A percentile compares a stretch with the other conserved stretches of the same genome.
These are phyloP conservation scores for Clitoria ternatea DNA, from an alignment of 306 rosid genomes.

Conservation along the genomic window DNA sequence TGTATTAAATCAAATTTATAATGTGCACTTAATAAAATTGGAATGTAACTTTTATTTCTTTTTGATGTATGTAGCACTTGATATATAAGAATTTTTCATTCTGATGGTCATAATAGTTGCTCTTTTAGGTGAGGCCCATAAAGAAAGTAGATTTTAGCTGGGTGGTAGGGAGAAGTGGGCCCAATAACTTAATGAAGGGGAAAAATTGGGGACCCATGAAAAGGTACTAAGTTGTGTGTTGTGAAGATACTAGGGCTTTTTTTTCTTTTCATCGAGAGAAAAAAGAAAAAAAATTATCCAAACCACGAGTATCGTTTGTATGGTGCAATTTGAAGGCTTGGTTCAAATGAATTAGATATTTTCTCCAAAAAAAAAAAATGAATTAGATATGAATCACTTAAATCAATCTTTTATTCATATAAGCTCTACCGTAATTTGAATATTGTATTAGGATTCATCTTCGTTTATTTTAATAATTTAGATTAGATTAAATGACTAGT, in stretches of 20 bases:
- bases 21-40: neutral
- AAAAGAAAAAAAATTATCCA: no score
- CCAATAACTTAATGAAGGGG: neutral
- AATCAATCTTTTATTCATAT: no score
- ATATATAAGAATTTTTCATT: neutral
- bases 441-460: neutral
- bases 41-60: neutral
- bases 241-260: no score
- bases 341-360: no score
- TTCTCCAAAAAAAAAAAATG: no score
- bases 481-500: no score
- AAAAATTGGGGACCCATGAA: neutral
- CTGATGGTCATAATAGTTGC: neutral
- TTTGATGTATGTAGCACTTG: neutral
- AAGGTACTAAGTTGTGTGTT: neutral
- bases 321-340: no score
- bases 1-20: neutral
- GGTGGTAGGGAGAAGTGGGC: slow-evolving; percentile 16
- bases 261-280: no score
- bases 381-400: no score
- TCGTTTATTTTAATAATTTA: neutral
- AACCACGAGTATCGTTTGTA: no score
- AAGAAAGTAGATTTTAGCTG: neutral
- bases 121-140: slow-evolving; percentile 5
- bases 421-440: neutral